Conservation (phyloP, 345 rosid species). For the Gossypium arboreum region DNA sequence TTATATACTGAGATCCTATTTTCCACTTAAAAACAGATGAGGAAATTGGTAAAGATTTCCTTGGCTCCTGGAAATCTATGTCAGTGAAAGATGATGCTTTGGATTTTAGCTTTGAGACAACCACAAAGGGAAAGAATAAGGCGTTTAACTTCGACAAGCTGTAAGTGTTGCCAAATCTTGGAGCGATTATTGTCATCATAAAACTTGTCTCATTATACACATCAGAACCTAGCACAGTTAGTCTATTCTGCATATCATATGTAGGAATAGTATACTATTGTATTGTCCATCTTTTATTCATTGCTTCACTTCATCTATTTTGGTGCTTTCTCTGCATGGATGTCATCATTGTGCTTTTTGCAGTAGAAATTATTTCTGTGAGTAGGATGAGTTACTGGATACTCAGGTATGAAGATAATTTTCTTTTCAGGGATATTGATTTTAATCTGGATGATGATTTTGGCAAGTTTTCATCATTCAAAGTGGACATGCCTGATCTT, state of each 20-base stretch:
- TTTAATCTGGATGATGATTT: constrained; percentile 72
- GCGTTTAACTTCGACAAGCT: constrained; percentile 59
- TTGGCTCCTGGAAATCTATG: constrained; percentile 67
- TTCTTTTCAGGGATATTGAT: constrained; percentile 63
- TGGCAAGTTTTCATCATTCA: constrained; percentile 68
- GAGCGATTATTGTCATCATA: neutral
- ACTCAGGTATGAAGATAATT: neutral
- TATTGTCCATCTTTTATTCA: neutral
- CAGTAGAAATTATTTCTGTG: neutral
- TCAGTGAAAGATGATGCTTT: constrained; percentile 55
- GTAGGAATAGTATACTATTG: neutral
- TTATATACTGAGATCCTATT: constrained; percentile 7
- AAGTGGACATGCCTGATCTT: constrained; percentile 74
- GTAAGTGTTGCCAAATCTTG: constrained; percentile 47
- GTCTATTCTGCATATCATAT: neutral
- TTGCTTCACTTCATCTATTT: neutral
- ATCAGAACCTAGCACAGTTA: neutral
- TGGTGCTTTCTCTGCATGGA: neutral
- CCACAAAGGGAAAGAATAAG: constrained; percentile 56
- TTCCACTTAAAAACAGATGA: constrained; percentile 46
- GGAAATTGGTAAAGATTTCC: constrained; percentile 68
- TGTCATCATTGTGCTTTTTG: neutral
- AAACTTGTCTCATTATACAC: neutral
- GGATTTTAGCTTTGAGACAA: constrained; percentile 61
- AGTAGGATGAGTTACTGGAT: neutral